phyloP scores from a whole-genome alignment of 306 rosid genomes.

The Pyrus communis region DNA sequence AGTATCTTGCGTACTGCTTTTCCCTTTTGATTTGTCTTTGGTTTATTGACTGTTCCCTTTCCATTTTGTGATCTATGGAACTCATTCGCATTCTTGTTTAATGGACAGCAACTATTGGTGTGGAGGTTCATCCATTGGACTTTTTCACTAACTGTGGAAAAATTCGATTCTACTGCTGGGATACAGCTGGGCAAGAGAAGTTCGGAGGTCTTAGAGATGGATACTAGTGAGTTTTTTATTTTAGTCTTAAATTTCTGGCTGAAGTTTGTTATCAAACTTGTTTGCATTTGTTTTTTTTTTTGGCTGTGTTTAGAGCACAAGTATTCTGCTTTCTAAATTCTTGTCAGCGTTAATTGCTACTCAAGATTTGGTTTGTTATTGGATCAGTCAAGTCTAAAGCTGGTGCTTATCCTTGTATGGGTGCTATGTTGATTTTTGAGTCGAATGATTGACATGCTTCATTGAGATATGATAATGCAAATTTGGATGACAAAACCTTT shows the following conservation, averaged over 20 bases:
- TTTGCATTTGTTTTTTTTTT: not conserved
- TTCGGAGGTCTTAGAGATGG: conserved; percentile 80
- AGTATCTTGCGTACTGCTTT: not conserved
- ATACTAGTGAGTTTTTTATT: conserved; percentile 41
- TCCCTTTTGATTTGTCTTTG: not conserved
- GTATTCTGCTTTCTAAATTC: not conserved
- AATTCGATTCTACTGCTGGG: conserved; percentile 77
- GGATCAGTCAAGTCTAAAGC: no score
- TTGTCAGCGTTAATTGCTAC: not conserved
- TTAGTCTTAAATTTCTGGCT: not conserved
- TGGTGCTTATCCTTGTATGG: not conserved
- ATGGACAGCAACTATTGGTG: conserved; percentile 64
- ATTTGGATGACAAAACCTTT: not conserved
- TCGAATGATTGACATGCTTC: not conserved
- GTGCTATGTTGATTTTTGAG: not conserved
- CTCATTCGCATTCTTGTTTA: not conserved
- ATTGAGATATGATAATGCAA: not conserved
- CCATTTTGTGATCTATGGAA: not conserved
- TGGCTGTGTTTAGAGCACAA: not conserved
- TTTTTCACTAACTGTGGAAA: conserved; percentile 75
- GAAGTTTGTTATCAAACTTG: not conserved
- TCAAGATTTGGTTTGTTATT: not conserved
- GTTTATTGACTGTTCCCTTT: not conserved
- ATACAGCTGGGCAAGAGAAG: conserved; percentile 74
- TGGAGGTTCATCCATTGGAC: conserved; percentile 74